Conservation (phyloP, 2,329 filamentous ascomycete genomes). For the Parascedosporium putredinis region DNA sequence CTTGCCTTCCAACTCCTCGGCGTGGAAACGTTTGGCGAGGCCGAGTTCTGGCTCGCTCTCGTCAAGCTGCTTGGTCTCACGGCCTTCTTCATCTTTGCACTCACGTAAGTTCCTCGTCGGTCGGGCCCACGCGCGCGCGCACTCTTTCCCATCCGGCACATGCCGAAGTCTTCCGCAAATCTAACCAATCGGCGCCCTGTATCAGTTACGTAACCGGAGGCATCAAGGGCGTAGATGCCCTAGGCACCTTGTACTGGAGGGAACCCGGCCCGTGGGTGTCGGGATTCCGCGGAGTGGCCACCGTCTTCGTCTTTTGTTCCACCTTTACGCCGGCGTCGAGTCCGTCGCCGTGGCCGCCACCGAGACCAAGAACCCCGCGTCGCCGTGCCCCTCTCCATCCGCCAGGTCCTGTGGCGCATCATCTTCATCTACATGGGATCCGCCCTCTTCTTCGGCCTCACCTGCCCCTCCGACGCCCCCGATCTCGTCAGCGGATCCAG, state of each 20-base stretch:
- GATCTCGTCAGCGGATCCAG: constrained; percentile 51
- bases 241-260: constrained; percentile 64
- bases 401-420: constrained; percentile 52
- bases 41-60: constrained; percentile 69
- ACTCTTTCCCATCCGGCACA: too few species aligned
- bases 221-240: constrained; percentile 42
- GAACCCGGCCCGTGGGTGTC: constrained; percentile 59
- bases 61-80: constrained; percentile 61
- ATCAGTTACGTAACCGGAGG: constrained; percentile 54
- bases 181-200: too few species aligned
- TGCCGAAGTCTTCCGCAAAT: background rate
- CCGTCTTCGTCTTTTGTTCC: constrained; percentile 59
- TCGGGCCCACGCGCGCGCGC: too few species aligned
- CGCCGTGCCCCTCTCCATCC: constrained; percentile 47
- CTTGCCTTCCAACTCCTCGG: constrained; percentile 59
- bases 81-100: constrained; percentile 64
- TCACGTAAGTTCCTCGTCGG: constrained; percentile 35
- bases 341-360: constrained; percentile 53
- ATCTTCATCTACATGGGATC: constrained; percentile 57
- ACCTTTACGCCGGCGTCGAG: constrained; percentile 60
- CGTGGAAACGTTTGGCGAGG: constrained; percentile 65
- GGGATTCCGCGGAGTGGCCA: constrained; percentile 56
- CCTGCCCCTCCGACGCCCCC: constrained; percentile 57
- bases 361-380: constrained; percentile 48
- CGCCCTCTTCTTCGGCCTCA: constrained; percentile 65